Base-by-base conservation (phyloP, 2,329 filamentous ascomycete genomes). In the Eutypella sp. region DNA sequence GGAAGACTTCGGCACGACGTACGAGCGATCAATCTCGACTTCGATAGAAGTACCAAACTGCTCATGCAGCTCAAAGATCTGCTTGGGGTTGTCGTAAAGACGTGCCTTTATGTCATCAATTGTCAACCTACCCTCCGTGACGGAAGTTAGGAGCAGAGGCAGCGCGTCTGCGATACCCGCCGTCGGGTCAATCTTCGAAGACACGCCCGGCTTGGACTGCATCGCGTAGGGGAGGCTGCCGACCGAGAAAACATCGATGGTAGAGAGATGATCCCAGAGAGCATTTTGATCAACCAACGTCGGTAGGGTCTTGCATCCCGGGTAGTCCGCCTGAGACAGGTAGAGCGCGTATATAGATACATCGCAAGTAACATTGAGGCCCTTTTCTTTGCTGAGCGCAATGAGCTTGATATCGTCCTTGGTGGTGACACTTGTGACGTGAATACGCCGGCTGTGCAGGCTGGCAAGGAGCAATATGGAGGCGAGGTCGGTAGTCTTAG, bases 61-160 rank as follows among this genome's bases (percentile, higher is more conserved):
- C 56, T 91, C 87, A 54, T 91, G 87, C 42, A 91, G 77, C 70
- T 91, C 86, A 56, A 91, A 91, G 57, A 91, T 90, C 61, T 79
- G 78, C 70, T 85, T 87, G 3, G 87, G 87, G 62, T 89, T 90
- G 60, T 88, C 83, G 62, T 90, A 85, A 40, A 91, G 75, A 36
- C 84, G 81, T 45, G 69, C 62, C 61, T 80, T 84, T 62, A 91
- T 77, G 60, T 91, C 86, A 25, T 90, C 85, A 29, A 90, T 67
- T 3, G 83, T 87, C 57, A 91, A 67, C 58, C 76, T 83, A 50
- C 85, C 85, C 61, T 90, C 85, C 4, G 82, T 73, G 42, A 90
- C 85, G 42, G 87, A 87, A 15, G 85, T 89, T 57, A 91, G 75
- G 45, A 91, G 76, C 24, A 91, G 73, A 34, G 87, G 87, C 46